Evolutionary conservation across 2,329 filamentous ascomycete genomes (phyloP), one percentile per base, ranked within the genome.

Genomic region (Claviceps sp.): DNA sequence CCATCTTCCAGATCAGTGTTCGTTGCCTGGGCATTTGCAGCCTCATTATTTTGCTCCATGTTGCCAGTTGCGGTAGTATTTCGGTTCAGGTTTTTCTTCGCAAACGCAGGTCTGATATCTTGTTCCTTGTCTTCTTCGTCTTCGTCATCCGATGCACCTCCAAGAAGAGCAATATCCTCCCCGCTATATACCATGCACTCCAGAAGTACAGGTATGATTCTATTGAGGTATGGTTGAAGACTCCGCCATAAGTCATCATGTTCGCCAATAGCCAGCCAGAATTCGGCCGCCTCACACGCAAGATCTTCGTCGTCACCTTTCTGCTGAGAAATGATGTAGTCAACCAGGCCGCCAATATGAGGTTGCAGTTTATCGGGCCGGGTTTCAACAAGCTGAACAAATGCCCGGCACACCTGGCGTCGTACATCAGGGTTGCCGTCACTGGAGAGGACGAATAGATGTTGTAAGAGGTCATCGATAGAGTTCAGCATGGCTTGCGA

Each of bases 111-210:
- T 65, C 89, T 94, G 62, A 98, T 87, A 61, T 98, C 93, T 67
- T 98, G 81, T 45, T 81, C 82, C 18, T 86, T 82, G 65, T 98
- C 93, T 47, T 98, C 91, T 55, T 89, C 78, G 16, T 97, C 89
- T 44, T 93, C 93, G 64, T 97, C 90, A 58, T 91, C 85, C 20
- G 85, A 87, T 56, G 89, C 89, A 9, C 83, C 86, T 55, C 90
- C 89, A 7, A 97, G 73, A 49, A 89, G 75, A 37, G 87, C 77
- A 59, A 95, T 93, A 58, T 97, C 93, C 59, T 98, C 93, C 57
- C 93, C 88, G 61, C 86, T 87, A 66, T 97, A 98, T 1, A 97
- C 82, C 91, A 98, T 98, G 64, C 88, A 94, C 58, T 93, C 82
- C 7, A 98, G 77, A 49, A 98, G 72, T 1, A 96, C 86, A 0